A percentile compares a stretch with the other conserved stretches of the same genome.
These are phyloP conservation scores for Aureobasidium sp. DNA, from an alignment of 2,329 filamentous ascomycete genomes.

Conservation along the genomic window DNA sequence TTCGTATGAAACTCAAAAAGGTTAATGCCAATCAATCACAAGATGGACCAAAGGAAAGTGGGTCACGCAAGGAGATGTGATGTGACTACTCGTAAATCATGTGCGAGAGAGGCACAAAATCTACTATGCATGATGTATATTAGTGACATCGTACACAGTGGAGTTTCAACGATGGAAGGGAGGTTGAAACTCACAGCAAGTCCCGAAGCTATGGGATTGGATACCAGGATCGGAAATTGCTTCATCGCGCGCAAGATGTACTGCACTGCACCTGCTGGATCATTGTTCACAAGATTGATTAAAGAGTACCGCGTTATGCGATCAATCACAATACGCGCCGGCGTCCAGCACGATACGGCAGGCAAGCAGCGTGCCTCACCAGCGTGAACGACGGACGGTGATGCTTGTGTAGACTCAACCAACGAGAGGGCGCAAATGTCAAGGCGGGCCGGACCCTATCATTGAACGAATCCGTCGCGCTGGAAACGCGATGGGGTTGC, in stretches of 20 bases:
- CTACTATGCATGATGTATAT: neutral
- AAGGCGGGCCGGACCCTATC: constrained; percentile 14
- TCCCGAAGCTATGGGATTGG: neutral
- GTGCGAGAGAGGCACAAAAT: neutral
- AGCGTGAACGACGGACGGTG: neutral
- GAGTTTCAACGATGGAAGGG: neutral
- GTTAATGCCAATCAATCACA: neutral
- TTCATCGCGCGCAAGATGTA: neutral
- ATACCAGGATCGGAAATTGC: neutral
- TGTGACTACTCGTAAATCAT: neutral
- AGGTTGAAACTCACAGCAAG: neutral
- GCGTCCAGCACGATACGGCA: neutral
- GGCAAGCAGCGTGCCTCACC: neutral
- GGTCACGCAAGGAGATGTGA: neutral
- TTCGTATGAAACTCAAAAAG: too few species aligned
- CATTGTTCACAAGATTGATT: neutral
- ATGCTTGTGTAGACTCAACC: neutral
- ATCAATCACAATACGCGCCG: neutral
- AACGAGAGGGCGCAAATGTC: neutral
- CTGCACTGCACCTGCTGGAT: too few species aligned
- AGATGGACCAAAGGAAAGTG: neutral
- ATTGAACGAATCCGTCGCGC: neutral
- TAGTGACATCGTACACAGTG: neutral
- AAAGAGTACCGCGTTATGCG: neutral
- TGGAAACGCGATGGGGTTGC: constrained; percentile 3